Evolutionary conservation across 169 alveolate species (phyloP).

Genomic region (Babesia bovis): DNA sequence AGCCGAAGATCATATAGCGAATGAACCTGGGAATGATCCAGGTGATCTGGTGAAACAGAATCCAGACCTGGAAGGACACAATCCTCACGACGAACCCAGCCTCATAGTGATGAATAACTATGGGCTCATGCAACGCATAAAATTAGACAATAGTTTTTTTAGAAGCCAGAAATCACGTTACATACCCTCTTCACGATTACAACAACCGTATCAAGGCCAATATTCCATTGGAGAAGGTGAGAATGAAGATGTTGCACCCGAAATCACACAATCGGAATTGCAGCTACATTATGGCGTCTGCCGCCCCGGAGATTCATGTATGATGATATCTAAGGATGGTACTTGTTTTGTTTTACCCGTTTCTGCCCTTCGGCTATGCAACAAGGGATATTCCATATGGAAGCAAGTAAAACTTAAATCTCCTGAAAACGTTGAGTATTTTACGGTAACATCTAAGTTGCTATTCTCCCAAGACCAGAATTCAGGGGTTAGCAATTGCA

Average conservation of each 20-base stretch:
- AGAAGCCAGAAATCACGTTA: slow-evolving; percentile 33
- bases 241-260: background rate
- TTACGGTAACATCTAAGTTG: slow-evolving; percentile 10
- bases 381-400: slow-evolving; percentile 25
- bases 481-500: background rate
- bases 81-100: slow-evolving; percentile 11
- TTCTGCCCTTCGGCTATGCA: slow-evolving; percentile 14
- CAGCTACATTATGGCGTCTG: background rate
- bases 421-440: slow-evolving; percentile 7
- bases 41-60: background rate
- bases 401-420: slow-evolving; percentile 1
- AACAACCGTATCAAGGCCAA: slow-evolving; percentile 15
- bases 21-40: background rate
- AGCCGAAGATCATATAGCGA: background rate
- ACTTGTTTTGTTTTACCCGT: slow-evolving; percentile 15
- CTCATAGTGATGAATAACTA: slow-evolving; percentile 19
- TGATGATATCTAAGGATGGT: slow-evolving; percentile 10
- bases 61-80: background rate
- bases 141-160: slow-evolving; percentile 53
- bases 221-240: slow-evolving; percentile 2
- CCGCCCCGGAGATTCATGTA: slow-evolving; percentile 7
- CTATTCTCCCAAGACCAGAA: background rate
- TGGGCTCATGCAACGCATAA: slow-evolving; percentile 39
- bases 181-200: slow-evolving; percentile 14
- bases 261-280: background rate